Evolutionary conservation across 306 rosid species (phyloP).

Genomic region (Acacia confusa): DNA sequence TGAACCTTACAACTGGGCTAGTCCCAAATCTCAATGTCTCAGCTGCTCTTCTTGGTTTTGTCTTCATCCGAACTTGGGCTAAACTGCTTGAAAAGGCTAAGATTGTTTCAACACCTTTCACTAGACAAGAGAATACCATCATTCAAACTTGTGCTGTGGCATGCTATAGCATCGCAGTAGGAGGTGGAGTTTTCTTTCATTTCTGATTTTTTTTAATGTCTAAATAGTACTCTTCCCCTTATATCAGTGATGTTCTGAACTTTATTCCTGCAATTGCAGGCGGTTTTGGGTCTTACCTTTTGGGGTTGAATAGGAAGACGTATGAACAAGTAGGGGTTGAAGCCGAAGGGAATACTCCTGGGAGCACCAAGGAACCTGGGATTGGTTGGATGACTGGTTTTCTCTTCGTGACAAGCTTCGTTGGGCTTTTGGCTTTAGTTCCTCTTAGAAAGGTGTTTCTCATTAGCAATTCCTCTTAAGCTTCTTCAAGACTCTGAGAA

Average conservation of each 20-base stretch:
- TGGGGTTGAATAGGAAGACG: conserved; percentile 72
- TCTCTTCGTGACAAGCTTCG: conserved; percentile 82
- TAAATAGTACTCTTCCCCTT: background rate
- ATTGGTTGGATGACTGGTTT: conserved; percentile 92
- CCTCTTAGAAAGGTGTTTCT: conserved; percentile 81
- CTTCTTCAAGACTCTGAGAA: background rate
- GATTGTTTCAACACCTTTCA: conserved; percentile 69
- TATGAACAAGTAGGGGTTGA: conserved; percentile 73
- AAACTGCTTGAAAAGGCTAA: conserved; percentile 70
- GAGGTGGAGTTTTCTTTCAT: conserved; percentile 52
- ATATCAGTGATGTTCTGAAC: background rate
- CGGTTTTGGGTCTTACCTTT: conserved; percentile 83
- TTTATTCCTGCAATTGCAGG: conserved; percentile 46
- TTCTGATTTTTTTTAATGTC: background rate
- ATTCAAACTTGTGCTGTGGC: conserved; percentile 96
- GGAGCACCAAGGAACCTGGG: conserved; percentile 79
- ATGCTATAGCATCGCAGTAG: conserved; percentile 76
- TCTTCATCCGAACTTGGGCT: conserved; percentile 71
- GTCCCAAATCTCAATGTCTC: conserved; percentile 95
- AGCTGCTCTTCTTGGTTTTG: conserved; percentile 89
- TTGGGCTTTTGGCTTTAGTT: conserved; percentile 74
- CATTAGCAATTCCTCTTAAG: conserved; percentile 7
- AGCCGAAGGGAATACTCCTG: conserved; percentile 66
- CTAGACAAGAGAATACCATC: conserved; percentile 82
- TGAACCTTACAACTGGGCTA: conserved; percentile 82